Conservation (phyloP, 768 basidiomycete genomes). For the Jaapia argillacea region DNA sequence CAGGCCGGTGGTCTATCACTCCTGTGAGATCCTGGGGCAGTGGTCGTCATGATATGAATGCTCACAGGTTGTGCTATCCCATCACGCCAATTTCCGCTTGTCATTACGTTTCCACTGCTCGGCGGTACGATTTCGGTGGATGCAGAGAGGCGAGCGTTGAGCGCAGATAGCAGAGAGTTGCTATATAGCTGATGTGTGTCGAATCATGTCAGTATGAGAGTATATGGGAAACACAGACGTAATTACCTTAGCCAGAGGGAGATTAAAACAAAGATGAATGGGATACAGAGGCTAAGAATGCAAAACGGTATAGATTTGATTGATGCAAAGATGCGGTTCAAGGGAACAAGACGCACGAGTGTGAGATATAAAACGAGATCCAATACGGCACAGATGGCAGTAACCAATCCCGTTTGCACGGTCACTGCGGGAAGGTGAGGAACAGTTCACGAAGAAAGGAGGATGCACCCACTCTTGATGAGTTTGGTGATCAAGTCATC, state of each 20-base stretch:
- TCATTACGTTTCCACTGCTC: neutral
- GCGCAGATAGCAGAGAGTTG: conserved; percentile 5
- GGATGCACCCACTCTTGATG: neutral
- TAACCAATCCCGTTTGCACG: neutral
- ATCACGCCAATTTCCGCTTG: neutral
- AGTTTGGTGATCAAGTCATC: neutral
- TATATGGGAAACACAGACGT: too few relatives aligned
- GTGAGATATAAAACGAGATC: neutral
- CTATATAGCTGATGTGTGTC: too few relatives aligned
- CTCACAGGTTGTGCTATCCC: neutral
- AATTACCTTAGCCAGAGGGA: conserved; percentile 7
- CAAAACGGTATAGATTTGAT: neutral
- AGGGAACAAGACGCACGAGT: neutral
- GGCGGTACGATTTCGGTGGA: neutral
- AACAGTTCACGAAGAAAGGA: neutral
- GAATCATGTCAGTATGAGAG: too few relatives aligned
- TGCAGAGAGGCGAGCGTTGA: conserved; percentile 1
- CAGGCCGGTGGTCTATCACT: neutral
- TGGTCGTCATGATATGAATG: neutral
- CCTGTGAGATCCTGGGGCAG: neutral
- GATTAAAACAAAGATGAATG: conserved; percentile 3
- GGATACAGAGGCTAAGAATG: neutral
- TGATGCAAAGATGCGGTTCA: neutral
- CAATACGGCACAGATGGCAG: neutral
- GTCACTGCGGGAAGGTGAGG: neutral